phyloP scores from a whole-genome alignment of 1,284 basidiomycete species.

The Rhodotorula mucilaginosa region DNA sequence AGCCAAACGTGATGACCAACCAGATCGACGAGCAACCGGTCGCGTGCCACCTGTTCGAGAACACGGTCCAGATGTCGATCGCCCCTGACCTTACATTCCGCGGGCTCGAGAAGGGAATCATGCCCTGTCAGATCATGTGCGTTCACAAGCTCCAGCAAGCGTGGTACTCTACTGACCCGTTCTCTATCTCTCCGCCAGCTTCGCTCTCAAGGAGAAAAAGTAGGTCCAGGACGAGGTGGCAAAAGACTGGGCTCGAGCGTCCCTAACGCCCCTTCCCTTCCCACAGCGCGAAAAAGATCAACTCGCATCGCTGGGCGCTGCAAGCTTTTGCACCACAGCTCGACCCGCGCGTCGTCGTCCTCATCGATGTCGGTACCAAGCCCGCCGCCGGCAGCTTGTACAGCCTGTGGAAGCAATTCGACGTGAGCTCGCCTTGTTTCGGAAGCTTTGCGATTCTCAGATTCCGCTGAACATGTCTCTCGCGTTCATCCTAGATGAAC shows the following conservation, averaged over 20 bases:
- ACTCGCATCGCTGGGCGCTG: conserved; percentile 93
- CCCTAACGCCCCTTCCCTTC: not conserved
- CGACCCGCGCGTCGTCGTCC: conserved; percentile 81
- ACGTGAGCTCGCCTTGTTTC: conserved; percentile 48
- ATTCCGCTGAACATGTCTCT: not conserved
- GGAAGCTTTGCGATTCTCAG: not conserved
- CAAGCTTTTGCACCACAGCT: conserved; percentile 66
- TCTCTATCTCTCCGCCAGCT: not conserved
- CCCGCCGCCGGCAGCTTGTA: conserved; percentile 72
- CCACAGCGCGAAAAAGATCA: conserved; percentile 59
- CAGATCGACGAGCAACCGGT: conserved; percentile 82
- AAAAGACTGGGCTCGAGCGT: too few relatives aligned
- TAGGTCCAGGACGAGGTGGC: not conserved
- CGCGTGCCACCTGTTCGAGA: conserved; percentile 84
- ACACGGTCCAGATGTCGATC: conserved; percentile 85
- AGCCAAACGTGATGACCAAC: conserved; percentile 79
- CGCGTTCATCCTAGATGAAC: not conserved
- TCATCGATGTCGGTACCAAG: conserved; percentile 90
- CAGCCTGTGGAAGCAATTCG: conserved; percentile 92
- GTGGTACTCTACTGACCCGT: not conserved
- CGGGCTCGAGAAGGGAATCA: conserved; percentile 88
- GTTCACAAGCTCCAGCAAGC: conserved; percentile 18
- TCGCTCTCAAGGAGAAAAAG: conserved; percentile 81
- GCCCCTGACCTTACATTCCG: conserved; percentile 87
- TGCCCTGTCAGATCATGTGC: conserved; percentile 88